A percentile compares a stretch with the other conserved stretches of the same genome.
phyloP scores from a whole-genome alignment of 805 yeast species.

The Starmerella kuoi region DNA sequence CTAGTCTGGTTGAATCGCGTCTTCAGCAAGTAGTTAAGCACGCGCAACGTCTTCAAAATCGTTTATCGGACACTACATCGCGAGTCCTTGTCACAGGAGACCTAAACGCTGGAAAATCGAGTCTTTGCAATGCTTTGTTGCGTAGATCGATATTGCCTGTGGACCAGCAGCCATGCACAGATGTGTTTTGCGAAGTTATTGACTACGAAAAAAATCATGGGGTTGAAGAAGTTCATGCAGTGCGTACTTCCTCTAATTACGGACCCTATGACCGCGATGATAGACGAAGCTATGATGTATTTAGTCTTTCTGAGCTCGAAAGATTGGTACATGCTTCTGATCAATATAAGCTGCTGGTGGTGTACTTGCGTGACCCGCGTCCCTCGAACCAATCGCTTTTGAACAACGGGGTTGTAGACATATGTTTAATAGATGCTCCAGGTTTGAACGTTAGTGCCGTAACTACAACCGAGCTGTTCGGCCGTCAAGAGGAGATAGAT shows the following conservation, averaged over 20 bases:
- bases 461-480: slow-evolving; percentile 88
- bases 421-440: slow-evolving; percentile 90
- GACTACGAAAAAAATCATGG: slow-evolving; percentile 68
- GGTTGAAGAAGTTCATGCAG: slow-evolving; percentile 87
- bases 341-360: slow-evolving; percentile 56
- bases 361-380: slow-evolving; percentile 69
- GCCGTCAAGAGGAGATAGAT: slow-evolving; percentile 95
- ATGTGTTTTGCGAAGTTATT: slow-evolving; percentile 87
- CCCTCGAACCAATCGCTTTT: slow-evolving; percentile 56
- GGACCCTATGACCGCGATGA: background rate
- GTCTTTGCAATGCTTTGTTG: slow-evolving; percentile 83
- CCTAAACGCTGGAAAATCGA: slow-evolving; percentile 89
- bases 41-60: slow-evolving; percentile 54
- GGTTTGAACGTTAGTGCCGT: slow-evolving; percentile 88
- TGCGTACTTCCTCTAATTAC: slow-evolving; percentile 31
- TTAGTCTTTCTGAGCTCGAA: slow-evolving; percentile 44
- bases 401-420: slow-evolving; percentile 83
- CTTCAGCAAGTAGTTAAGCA: slow-evolving; percentile 55
- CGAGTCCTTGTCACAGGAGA: slow-evolving; percentile 96
- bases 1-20: slow-evolving; percentile 51
- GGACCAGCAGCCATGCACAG: slow-evolving; percentile 96
- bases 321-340: slow-evolving; percentile 65
- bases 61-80: slow-evolving; percentile 84
- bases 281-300: slow-evolving; percentile 33
- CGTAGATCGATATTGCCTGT: slow-evolving; percentile 73